These are phyloP conservation scores for Calonectria henricotiae DNA, from an alignment of 2,329 filamentous ascomycete genomes.

Conservation along the genomic window DNA sequence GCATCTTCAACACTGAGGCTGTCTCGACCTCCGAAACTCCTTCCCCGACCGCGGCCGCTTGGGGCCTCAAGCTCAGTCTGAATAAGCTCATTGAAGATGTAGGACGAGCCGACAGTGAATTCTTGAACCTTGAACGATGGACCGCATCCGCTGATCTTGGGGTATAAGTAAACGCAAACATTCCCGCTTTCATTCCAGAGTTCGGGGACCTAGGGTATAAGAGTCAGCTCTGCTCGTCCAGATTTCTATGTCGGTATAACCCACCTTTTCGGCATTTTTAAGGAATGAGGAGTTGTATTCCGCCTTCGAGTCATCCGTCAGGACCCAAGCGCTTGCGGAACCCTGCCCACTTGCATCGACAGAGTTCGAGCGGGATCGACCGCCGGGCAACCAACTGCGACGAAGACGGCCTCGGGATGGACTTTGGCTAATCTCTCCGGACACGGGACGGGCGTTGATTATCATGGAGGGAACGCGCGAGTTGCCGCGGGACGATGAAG, in stretches of 20 bases:
- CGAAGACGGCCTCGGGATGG: slow-evolving; percentile 65
- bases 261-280: slow-evolving; percentile 71
- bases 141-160: slow-evolving; percentile 66
- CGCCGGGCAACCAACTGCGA: slow-evolving; percentile 70
- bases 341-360: slow-evolving; percentile 51
- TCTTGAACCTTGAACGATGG: slow-evolving; percentile 75
- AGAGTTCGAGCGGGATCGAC: slow-evolving; percentile 69
- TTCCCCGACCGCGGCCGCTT: slow-evolving; percentile 56
- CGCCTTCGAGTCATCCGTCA: slow-evolving; percentile 66
- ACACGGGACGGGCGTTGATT: slow-evolving; percentile 51
- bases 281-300: slow-evolving; percentile 73
- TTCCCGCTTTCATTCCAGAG: slow-evolving; percentile 76
- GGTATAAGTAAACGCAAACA: slow-evolving; percentile 72
- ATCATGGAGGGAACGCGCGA: slow-evolving; percentile 56
- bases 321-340: slow-evolving; percentile 68
- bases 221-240: slow-evolving; percentile 40
- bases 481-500: slow-evolving; percentile 53
- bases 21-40: slow-evolving; percentile 66
- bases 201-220: slow-evolving; percentile 70
- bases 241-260: slow-evolving; percentile 32
- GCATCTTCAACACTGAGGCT: slow-evolving; percentile 69
- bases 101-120: slow-evolving; percentile 70
- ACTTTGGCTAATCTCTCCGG: slow-evolving; percentile 61
- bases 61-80: slow-evolving; percentile 61
- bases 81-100: slow-evolving; percentile 70